Evolutionary conservation across 2,329 filamentous ascomycete species (phyloP), one percentile per base, ranked within the genome.

Genomic region (Calonectria hawksworthii): DNA sequence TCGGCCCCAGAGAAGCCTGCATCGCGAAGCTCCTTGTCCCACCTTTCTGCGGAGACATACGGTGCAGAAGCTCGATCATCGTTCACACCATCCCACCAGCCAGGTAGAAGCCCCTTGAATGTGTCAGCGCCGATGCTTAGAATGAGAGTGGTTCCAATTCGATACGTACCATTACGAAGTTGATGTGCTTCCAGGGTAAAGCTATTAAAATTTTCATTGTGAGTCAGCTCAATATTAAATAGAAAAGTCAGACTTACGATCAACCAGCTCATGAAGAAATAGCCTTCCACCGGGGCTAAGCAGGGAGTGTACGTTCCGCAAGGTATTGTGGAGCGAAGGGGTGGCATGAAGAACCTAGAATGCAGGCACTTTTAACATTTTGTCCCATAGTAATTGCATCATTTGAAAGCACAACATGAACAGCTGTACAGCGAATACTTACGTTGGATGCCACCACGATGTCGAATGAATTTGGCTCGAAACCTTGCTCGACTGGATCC

Each of bases 41-140:
- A 85, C 11, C 74, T 38, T 3, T 78, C 72, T 1, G 72, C 41
- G 1, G 74, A 66, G 23, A 83, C 63, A n/a, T 79, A 82, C 4
- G 83, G 83, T 63, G 80, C 79, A 5, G 76, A 4, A 13, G n/a
- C 72, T 1, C 83, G 79, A 1, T 72, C 74, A 18, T 84, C 81
- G 1, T 75, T 73, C 13, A 66, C 75, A 7, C 83, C 83, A 2
- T 83, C 76, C 84, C 85, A 86, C 84, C 85, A 86, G 2, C 81
- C 82, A 0, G 82, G 75, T 10, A 54, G 18, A 32, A 32, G 28
- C 7, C 51, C 51, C 51, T 54, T 28, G 28, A 21, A 32, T 3
- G 3, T 9, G 16, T 54, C 18, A 54, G 28, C 11, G 8, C 2
- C 14, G 3, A 18, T 18, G 11, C 7, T 28, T 51, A 23, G 3